Conservation (phyloP, 148 eudicot genomes). For the Rhododendron vialii region DNA sequence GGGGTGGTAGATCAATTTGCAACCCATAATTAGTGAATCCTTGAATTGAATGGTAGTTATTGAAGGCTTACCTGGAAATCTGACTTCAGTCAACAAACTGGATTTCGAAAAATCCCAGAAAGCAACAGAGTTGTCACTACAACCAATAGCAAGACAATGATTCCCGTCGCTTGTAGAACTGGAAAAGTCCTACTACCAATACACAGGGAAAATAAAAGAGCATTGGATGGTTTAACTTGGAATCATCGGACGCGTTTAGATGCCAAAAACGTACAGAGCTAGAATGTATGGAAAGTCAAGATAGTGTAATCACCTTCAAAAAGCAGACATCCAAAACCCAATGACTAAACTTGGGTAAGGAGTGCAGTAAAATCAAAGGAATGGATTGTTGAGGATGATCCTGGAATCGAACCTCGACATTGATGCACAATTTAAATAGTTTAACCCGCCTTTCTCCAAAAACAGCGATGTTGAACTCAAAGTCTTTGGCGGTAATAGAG, state of each 20-base stretch:
- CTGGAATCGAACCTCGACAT: conserved; percentile 2
- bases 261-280: background rate
- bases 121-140: conserved; percentile 73
- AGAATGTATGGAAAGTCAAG: background rate
- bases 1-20: background rate
- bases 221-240: background rate
- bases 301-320: conserved; percentile 37
- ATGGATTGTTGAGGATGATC: conserved; percentile 1
- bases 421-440: conserved; percentile 42
- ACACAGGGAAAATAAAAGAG: background rate
- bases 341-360: conserved; percentile 63
- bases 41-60: background rate
- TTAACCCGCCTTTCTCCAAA: conserved; percentile 86
- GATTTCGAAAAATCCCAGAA: conserved; percentile 53
- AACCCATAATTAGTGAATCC: background rate
- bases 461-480: conserved; percentile 40
- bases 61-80: conserved; percentile 53
- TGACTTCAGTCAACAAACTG: conserved; percentile 35
- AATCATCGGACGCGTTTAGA: background rate
- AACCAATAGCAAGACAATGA: conserved; percentile 68
- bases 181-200: conserved; percentile 39
- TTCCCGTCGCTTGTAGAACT: conserved; percentile 22
- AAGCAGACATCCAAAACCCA: conserved; percentile 88
- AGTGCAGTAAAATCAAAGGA: conserved; percentile 32
- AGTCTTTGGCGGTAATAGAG: background rate